Base-by-base conservation (phyloP, 2,329 filamentous ascomycete species). In the Orbilia javanica region DNA sequence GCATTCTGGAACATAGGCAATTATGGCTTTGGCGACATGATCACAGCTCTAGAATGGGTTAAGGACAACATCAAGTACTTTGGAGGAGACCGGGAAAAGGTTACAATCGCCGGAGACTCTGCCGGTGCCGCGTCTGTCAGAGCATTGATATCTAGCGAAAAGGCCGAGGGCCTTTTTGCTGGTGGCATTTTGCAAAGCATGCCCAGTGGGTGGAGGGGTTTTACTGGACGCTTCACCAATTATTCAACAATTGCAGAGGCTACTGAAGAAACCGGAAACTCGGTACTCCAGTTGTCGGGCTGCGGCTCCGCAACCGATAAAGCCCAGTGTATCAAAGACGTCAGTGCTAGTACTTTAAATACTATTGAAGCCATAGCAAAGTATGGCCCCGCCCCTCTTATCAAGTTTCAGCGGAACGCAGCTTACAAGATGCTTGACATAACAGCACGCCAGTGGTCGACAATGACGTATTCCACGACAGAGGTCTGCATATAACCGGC, bases 11-110 rank as follows among this genome's bases (percentile, higher is more conserved):
- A 82, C 18, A 81, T 83, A 27, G 86, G 87, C 1, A 84, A 84
- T 39, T 83, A 91, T 18, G 91, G 91, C 0, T 83, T 92, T 71
- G 85, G 86, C 79, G 90, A 92, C 81, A 89, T 91, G 83, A 86
- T 87, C 74, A 81, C 87, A 10, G 85, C 89, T 13, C 84, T 92
- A 18, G 83, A 86, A 71, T 92, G 90, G 90, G 87, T 91, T 27
- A 85, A 85, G 77, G 84, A 86, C 22, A 90, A 91, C 82, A 88
- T 90, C 68, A 86, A 82, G 4, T 84, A 83, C 2, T 90, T 92
- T 83, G 89, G 89, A 48, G 90, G 90, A 1, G 87, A 91, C 80
- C 84, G 84, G 1, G 83, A 84, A 15, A 86, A 88, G 76, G 86
- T 91, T 27, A 91, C 89, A 0, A 81, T 90, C 64, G 88, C 89